phyloP scores from a whole-genome alignment of 306 rosid genomes.

The Malus sieversii region DNA sequence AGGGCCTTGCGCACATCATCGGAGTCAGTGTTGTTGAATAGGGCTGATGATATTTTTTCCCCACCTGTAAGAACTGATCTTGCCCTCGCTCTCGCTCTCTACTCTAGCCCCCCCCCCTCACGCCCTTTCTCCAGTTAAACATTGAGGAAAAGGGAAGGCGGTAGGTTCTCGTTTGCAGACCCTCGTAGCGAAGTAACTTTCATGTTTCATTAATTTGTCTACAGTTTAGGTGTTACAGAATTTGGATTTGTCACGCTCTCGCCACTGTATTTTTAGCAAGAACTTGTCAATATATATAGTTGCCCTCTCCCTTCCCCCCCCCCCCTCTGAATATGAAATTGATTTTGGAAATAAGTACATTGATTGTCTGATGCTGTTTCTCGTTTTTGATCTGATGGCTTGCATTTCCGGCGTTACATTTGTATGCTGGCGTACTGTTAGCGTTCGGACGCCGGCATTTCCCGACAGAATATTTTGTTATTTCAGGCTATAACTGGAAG shows the following conservation, averaged over 20 bases:
- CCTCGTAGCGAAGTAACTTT: conserved; percentile 5
- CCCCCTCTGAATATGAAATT: neutral
- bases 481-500: no score
- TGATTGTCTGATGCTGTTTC: neutral
- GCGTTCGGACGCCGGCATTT: neutral
- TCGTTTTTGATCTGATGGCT: neutral
- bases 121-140: neutral
- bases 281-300: conserved; percentile 19
- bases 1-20: conserved; percentile 34
- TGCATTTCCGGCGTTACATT: neutral
- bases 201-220: conserved; percentile 16
- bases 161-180: conserved; percentile 17
- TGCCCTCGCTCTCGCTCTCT: neutral
- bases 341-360: conserved; percentile 9
- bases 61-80: conserved; percentile 32
- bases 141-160: neutral
- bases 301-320: neutral
- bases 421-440: neutral
- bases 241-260: conserved; percentile 11
- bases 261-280: conserved; percentile 14
- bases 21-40: conserved; percentile 23
- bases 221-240: conserved; percentile 8
- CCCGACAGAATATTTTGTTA: neutral
- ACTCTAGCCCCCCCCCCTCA: neutral
- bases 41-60: conserved; percentile 49